Percentiles rank a stretch among this genome's conserved stretches.
Evolutionary conservation across 140 eudicot species (phyloP).

Genomic region (Senecio squalidus): DNA sequence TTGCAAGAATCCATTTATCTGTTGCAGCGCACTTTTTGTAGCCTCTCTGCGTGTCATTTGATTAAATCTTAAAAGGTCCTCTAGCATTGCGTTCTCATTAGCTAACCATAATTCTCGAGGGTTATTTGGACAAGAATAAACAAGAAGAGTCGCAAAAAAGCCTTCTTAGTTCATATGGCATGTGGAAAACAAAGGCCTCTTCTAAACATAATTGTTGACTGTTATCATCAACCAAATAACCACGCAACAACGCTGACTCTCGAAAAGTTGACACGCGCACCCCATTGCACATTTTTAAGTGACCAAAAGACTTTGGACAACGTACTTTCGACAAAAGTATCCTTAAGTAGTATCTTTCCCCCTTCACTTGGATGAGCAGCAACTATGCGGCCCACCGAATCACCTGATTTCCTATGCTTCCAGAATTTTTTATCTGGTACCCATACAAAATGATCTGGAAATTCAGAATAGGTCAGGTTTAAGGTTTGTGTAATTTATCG

Average conservation of each 20-base stretch:
- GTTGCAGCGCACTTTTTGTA: neutral
- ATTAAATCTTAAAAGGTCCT: conserved; percentile 1
- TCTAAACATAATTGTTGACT: neutral
- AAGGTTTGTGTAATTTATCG: too few species aligned
- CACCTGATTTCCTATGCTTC: neutral
- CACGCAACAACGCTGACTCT: conserved; percentile 3
- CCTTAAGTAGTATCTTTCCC: too few species aligned
- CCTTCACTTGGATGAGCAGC: conserved; percentile 13
- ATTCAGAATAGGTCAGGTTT: too few species aligned
- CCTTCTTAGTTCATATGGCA: too few species aligned
- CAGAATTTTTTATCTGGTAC: neutral
- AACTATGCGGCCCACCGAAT: neutral
- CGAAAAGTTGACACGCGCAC: neutral
- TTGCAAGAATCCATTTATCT: neutral
- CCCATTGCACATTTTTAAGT: neutral
- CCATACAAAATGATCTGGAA: too few species aligned
- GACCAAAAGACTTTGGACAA: conserved; percentile 2
- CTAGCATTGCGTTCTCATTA: conserved; percentile 5
- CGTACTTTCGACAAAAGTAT: neutral
- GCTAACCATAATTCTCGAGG: too few species aligned
- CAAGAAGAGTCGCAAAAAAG: too few species aligned
- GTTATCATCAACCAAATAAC: conserved; percentile 8
- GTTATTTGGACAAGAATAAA: too few species aligned
- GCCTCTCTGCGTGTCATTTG: neutral
- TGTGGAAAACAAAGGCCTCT: too few species aligned